Evolutionary conservation across 768 basidiomycete genomes (phyloP).

Genomic region (Serendipita vermifera): DNA sequence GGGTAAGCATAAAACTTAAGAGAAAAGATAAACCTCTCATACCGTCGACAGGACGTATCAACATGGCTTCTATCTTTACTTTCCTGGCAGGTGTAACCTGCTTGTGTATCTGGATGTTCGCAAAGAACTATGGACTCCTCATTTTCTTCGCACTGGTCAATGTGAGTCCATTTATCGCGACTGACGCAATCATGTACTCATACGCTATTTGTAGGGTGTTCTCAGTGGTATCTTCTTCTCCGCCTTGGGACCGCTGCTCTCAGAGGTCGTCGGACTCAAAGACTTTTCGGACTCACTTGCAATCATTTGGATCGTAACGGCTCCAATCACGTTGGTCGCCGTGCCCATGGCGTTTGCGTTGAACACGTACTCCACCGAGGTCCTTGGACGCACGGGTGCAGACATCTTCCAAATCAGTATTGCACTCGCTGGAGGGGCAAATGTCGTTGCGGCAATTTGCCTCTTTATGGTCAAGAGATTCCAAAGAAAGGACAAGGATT

Average conservation of each 20-base stretch:
- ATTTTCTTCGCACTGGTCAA: constrained; percentile 22
- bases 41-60: constrained; percentile 19
- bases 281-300: constrained; percentile 12
- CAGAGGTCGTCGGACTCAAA: constrained; percentile 14
- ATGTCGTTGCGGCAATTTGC: background rate
- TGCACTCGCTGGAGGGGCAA: background rate
- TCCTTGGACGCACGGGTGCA: background rate
- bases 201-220: constrained; percentile 13
- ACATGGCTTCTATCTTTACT: constrained; percentile 21
- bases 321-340: background rate
- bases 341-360: background rate
- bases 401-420: background rate
- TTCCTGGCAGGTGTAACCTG: constrained; percentile 21
- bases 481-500: background rate
- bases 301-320: constrained; percentile 9
- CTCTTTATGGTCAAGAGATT: background rate
- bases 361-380: background rate
- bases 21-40: background rate
- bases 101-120: constrained; percentile 23
- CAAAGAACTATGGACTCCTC: constrained; percentile 20
- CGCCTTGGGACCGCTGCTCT: constrained; percentile 17
- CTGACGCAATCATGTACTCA: background rate
- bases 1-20: background rate
- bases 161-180: constrained; percentile 10
- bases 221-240: constrained; percentile 17